Evolutionary conservation across 139 green algal species (phyloP), one percentile per base, ranked within the genome.

Genomic region (Gonium pectorale): DNA sequence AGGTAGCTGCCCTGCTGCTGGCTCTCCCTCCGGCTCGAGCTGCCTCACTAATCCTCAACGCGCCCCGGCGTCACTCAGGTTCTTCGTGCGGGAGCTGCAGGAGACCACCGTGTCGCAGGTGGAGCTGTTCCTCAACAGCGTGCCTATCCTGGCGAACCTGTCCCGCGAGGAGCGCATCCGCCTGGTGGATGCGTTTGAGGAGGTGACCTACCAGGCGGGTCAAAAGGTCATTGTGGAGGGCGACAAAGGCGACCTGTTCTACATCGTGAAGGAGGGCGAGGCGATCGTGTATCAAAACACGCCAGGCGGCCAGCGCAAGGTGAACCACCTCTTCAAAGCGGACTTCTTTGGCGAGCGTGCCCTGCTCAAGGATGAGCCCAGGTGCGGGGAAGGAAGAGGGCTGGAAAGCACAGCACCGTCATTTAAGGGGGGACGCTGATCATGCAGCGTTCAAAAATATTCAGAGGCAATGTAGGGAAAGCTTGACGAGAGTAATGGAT

Each of bases 231-330:
- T 94, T 27, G 75, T 67, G 37, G 92, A 98, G 90, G 95, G 95
- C 21, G 95, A 98, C 27, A 64, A 87, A 6, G 96, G 95, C 4
- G 94, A 98, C 80, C 80, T 95, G 4, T 99, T 99, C 86, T 99
- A 98, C 90, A 98, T 99, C 74, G 95, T 99, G 80, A 96, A 97
- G 87, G 94, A 97, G 56, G 97, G 97, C 9, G 95, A 98, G 86
- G 97, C 96, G 15, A 91, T 96, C 75, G 95, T 98, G 81, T 94
- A 95, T 67, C 87, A 96, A 83, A 93, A 87, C 79, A 91, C 81
- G 29, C 85, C 69, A 9, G 64, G 86, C n/a, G 93, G 90, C 24
- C 85, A 82, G 56, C 87, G 87, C 33, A 95, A 95, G 86, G 94
- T 99, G 26, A 98, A 98, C 89, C 94, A 97, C 85, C 93, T 99